Evolutionary conservation across 2,329 filamentous ascomycete species (phyloP), one percentile per base, ranked within the genome.

Genomic region (Aureobasidium sp.): DNA sequence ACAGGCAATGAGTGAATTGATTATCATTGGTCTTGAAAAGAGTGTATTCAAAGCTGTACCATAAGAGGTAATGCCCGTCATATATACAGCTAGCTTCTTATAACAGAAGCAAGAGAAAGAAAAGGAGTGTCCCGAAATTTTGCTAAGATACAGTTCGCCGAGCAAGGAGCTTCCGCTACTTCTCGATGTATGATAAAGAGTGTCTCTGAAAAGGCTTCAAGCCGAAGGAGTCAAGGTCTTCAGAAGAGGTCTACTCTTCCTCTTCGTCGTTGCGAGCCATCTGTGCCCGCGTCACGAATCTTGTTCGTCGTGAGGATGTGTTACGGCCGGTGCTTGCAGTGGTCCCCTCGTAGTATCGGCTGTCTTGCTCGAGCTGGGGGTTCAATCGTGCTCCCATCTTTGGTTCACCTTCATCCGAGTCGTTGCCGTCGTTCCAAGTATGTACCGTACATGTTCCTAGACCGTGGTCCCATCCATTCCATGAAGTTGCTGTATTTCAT

Each of bases 361-460:
- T 74, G 64, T 77, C 75, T 32, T 78, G 73, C 46, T 77, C 76
- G 62, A 91, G 72, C 67, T 83, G 80, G 41, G 84, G 80, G 65
- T 88, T 82, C 62, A 88, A 84, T 62, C 81, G 80, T 13, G 78
- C 76, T 0, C 85, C 85, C 79, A 86, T 82, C 15, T 58, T 55
- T 10, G 67, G 80, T 7, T 80, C 79, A 2, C 80, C 86, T 63
- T 91, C 87, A 67, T 91, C 89, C 26, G 80, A 76, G 5, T 52
- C 42, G 20, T 48, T 57, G 0, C 81, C 78, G 66, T 91, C 87
- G 64, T 91, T 91, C 81, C 87, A 94, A 1, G 84, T 84, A 71
- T 96, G 91, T 20, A 93, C 73, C 0, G 88, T 88, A 65, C 89
- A 91, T 1, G 90, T 93, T 13, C 89, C 90, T 17, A 84, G 80